Percentiles rank a stretch among this genome's conserved stretches.
Conservation (phyloP, 495 filamentous ascomycete genomes). For the Neurospora pannonica region DNA sequence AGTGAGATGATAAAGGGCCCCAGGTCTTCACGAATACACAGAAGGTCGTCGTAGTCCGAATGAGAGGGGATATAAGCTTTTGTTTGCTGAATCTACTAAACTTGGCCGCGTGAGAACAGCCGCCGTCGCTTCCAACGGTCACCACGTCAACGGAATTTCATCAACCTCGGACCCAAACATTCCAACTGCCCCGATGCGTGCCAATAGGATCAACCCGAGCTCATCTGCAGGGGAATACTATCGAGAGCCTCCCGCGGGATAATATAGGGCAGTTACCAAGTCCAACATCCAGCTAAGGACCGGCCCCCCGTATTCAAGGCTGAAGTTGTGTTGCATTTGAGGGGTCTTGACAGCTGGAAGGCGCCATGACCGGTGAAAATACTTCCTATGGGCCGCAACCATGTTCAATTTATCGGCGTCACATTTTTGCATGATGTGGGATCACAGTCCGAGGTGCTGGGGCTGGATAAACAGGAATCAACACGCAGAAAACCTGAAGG, state of each 20-base stretch:
- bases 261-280: not conserved
- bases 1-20: not conserved
- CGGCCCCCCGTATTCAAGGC: too few relatives aligned
- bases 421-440: not conserved
- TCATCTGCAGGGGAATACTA: not conserved
- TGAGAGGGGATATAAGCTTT: not conserved
- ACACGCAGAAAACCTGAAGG: not conserved
- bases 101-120: not conserved
- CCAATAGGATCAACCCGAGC: not conserved
- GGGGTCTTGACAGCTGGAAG: not conserved
- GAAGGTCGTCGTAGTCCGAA: not conserved
- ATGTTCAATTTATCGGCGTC: not conserved
- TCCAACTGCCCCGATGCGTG: not conserved
- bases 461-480: not conserved
- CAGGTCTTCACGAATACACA: not conserved
- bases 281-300: not conserved
- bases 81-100: not conserved
- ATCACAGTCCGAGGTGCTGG: not conserved
- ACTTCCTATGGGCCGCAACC: not conserved
- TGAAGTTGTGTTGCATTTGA: too few relatives aligned
- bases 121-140: not conserved
- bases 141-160: not conserved
- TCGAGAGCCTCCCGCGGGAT: not conserved
- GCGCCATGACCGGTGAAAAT: not conserved
- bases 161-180: not conserved